A percentile compares a stretch with the other conserved stretches of the same genome.
Conservation (phyloP, 371 early-diverging fungal species). For the Mortierella sp. region DNA sequence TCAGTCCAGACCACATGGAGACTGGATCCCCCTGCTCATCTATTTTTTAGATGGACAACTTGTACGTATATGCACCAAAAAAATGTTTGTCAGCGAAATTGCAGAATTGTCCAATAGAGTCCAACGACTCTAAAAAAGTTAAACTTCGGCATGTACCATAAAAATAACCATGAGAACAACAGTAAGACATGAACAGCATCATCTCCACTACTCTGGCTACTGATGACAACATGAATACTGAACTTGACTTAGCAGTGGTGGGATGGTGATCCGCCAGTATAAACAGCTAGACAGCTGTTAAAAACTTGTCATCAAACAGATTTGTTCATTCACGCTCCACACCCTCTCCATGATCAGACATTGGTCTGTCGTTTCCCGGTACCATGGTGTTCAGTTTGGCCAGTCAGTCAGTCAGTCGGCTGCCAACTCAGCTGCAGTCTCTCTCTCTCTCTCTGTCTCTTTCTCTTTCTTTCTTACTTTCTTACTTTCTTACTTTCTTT, state of each 20-base stretch:
- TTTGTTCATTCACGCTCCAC: neutral
- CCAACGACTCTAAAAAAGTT: neutral
- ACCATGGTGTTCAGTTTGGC: too few relatives aligned
- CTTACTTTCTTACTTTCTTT: neutral
- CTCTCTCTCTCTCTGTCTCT: too few relatives aligned
- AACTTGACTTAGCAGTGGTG: too few relatives aligned
- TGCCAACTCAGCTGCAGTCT: neutral
- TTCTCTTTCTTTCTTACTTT: neutral
- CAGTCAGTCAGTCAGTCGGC: too few relatives aligned
- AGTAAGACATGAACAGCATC: too few relatives aligned
- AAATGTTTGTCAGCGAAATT: conserved; percentile 20
- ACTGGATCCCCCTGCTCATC: neutral
- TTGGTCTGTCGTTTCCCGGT: neutral
- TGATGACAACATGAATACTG: too few relatives aligned
- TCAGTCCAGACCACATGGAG: neutral
- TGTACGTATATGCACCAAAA: neutral
- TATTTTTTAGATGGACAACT: neutral
- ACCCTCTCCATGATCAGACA: neutral
- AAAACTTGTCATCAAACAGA: neutral
- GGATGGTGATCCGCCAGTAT: too few relatives aligned
- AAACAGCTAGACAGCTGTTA: too few relatives aligned
- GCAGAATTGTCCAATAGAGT: neutral
- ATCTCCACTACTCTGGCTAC: too few relatives aligned
- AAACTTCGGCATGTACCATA: neutral
- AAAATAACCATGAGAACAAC: too few relatives aligned